A percentile compares a stretch with the other conserved stretches of the same genome.
Evolutionary conservation across 495 filamentous ascomycete species (phyloP).

Genomic region (Neurospora discreta): DNA sequence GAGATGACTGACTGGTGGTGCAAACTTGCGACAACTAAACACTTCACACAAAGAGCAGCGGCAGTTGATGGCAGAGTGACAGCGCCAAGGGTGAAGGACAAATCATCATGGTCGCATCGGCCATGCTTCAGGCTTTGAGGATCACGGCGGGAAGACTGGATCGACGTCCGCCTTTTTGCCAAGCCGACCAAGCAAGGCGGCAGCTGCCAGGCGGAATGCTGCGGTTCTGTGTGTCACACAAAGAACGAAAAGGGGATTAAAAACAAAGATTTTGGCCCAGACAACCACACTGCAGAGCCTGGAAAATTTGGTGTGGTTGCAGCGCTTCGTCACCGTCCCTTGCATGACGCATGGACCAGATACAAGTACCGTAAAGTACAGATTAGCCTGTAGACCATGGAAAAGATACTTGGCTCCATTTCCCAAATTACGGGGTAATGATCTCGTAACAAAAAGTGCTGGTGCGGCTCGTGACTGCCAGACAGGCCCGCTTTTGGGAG

Average conservation of each 20-base stretch:
- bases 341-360: constrained; percentile 7
- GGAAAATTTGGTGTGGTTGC: background rate
- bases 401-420: constrained; percentile 8
- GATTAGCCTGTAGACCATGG: no score
- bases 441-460: constrained; percentile 22
- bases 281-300: constrained; percentile 2
- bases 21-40: background rate
- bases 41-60: background rate
- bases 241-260: background rate
- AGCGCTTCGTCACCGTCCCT: constrained; percentile 16
- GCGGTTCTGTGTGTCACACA: constrained; percentile 5
- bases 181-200: background rate
- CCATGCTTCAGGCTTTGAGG: background rate
- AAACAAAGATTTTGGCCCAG: background rate
- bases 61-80: background rate
- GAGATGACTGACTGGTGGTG: constrained; percentile 15
- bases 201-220: constrained; percentile 6
- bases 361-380: no score
- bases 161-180: background rate
- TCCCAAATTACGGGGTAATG: constrained; percentile 18
- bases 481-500: constrained; percentile 5
- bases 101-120: background rate
- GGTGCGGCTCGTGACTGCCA: constrained; percentile 21
- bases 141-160: background rate
- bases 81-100: background rate